These are phyloP conservation scores for Vicia faba DNA, from an alignment of 306 rosid species.

Conservation along the genomic window DNA sequence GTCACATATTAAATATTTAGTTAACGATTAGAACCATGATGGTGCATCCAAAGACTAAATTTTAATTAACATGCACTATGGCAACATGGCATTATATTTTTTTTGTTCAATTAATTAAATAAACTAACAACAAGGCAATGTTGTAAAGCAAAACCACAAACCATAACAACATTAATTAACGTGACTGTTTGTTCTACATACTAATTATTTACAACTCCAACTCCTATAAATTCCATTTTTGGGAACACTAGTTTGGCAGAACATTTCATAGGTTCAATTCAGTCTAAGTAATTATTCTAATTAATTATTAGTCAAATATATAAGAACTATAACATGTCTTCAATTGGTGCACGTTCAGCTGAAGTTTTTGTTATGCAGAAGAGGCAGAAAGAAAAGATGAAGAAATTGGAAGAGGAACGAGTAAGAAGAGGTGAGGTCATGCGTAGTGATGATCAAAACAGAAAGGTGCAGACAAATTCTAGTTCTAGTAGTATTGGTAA, in stretches of 20 bases:
- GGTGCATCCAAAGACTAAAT: neutral
- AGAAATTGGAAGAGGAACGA: constrained; percentile 46
- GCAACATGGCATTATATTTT: neutral
- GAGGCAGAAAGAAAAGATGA: constrained; percentile 46
- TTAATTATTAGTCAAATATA: neutral
- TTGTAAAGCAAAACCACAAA: constrained; percentile 33
- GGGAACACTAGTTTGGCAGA: constrained; percentile 1
- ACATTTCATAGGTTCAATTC: neutral
- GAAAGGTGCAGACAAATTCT: too few species aligned
- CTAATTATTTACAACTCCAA: constrained; percentile 6
- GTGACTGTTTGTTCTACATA: constrained; percentile 19
- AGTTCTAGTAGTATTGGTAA: constrained; percentile 27
- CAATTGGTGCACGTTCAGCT: constrained; percentile 54
- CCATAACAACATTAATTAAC: constrained; percentile 24
- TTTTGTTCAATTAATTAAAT: constrained; percentile 12
- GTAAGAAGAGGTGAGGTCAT: constrained; percentile 21
- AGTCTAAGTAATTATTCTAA: neutral
- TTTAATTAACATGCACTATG: constrained; percentile 2
- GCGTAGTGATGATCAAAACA: constrained; percentile 33
- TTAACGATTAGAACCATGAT: neutral
- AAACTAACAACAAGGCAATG: neutral
- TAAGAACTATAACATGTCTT: constrained; percentile 35
- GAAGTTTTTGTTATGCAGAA: constrained; percentile 41
- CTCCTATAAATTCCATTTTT: constrained; percentile 41
- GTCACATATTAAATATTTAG: neutral